Evolutionary conservation across 1,284 basidiomycete genomes (phyloP).

Genomic region (Microbotryomycetes sp.): DNA sequence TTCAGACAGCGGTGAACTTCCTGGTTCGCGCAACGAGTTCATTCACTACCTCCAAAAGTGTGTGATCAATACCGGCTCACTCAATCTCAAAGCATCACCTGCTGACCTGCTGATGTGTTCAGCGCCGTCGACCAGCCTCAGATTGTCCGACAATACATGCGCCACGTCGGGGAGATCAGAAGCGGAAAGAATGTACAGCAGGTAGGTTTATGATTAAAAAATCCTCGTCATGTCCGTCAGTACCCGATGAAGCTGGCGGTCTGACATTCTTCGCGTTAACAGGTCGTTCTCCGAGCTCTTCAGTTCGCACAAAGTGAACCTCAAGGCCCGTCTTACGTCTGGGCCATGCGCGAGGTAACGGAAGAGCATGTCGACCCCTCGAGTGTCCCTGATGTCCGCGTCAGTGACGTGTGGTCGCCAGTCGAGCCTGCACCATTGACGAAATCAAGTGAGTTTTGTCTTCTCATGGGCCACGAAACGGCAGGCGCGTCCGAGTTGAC

Average conservation of each 20-base stretch:
- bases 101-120: neutral
- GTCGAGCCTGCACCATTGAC: constrained; percentile 52
- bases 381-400: constrained; percentile 16
- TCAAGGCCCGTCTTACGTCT: constrained; percentile 63
- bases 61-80: neutral
- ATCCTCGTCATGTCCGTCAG: neutral
- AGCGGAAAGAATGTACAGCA: constrained; percentile 45
- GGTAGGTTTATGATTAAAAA: neutral
- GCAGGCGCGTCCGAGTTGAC: no score
- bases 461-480: no score
- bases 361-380: constrained; percentile 55
- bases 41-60: constrained; percentile 60
- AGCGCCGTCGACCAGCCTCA: constrained; percentile 59
- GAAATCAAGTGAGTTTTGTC: constrained; percentile 44
- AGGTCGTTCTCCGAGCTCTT: constrained; percentile 53
- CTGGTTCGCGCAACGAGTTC: constrained; percentile 60
- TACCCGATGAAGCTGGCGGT: neutral
- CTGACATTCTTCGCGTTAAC: constrained; percentile 31
- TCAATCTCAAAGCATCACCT: neutral
- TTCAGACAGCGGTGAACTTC: constrained; percentile 52
- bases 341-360: constrained; percentile 62
- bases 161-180: constrained; percentile 55
- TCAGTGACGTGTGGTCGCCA: constrained; percentile 47
- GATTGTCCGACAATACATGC: constrained; percentile 66
- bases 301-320: constrained; percentile 60